Base-by-base conservation (phyloP, 805 yeast genomes). In the Candida qinlingensis region DNA sequence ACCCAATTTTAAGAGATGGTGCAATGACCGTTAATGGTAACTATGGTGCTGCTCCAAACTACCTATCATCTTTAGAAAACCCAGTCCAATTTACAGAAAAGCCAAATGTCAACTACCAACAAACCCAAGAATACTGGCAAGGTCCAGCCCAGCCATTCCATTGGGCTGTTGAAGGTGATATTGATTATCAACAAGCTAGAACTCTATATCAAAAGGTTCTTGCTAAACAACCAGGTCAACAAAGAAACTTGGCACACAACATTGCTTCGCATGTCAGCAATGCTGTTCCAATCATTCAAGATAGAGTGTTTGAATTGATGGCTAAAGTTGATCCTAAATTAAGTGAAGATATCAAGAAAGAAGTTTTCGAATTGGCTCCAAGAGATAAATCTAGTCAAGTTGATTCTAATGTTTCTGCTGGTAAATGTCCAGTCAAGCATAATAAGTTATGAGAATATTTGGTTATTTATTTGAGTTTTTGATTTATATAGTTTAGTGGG, bases 101-200 rank as follows among this genome's bases (percentile, higher is more conserved):
- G 42, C 12, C 55, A 7, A 55, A 59, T 11, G 49, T 59, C 48
- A 58, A 62, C 47, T 67, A 61, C 53, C 85, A 81, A 65, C 76
- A 77, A 60, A 80, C 81, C 58, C 91, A 85, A 68, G 95, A 87
- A 71, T 76, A 80, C 52, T 87, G 94, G 94, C 70, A 72, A 49
- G 94, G 94, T 49, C 79, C 89, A 47, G 94, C 94, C 42, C 71
- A 83, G 53, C 88, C 92, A 55, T 87, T 79, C 81, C 94, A 89
- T 72, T 90, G 97, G 97, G 76, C 77, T 49, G 79, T 79, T 47
- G 69, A 68, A 28, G 85, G 82, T 45, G 88, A 79, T 51, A 70
- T 72, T 56, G 96, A 91, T 71, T 91, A 71, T 66, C 76, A 68
- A 54, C 97, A 91, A 72, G 85, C 96, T 44, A 73, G 83, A 53